Evolutionary conservation across 345 rosid genomes (phyloP).

Genomic region (Dimocarpus longan): DNA sequence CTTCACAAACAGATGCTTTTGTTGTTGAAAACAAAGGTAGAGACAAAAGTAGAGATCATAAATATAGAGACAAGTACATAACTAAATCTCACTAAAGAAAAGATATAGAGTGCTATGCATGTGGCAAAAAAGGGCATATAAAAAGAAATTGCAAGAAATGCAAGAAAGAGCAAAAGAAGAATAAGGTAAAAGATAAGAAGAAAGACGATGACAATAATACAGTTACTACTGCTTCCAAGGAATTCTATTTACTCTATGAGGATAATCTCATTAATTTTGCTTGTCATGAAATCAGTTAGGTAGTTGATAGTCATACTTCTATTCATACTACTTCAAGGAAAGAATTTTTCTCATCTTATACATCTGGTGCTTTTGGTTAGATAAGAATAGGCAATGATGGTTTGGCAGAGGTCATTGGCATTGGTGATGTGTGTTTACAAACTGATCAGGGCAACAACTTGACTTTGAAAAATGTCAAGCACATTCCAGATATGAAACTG

Average conservation of each 20-base stretch:
- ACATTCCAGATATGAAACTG: not conserved
- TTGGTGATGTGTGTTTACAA: not conserved
- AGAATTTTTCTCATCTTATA: constrained; percentile 10
- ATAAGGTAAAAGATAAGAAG: not conserved
- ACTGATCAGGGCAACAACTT: not conserved
- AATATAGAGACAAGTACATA: too few species aligned
- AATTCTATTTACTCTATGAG: constrained; percentile 1
- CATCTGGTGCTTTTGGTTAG: not conserved
- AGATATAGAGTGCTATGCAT: too few species aligned
- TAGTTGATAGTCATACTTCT: constrained; percentile 11
- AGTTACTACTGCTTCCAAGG: not conserved
- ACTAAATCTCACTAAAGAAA: too few species aligned
- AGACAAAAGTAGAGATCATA: too few species aligned
- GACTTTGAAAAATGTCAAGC: not conserved
- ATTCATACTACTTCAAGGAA: not conserved
- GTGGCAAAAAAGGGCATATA: constrained; percentile 1
- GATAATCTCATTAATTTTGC: not conserved
- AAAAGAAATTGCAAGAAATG: not conserved
- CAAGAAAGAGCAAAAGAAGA: not conserved
- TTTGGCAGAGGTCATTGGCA: not conserved
- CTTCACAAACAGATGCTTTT: too few species aligned
- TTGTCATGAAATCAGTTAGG: not conserved
- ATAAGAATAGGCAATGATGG: not conserved
- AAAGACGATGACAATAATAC: not conserved
- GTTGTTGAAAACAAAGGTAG: too few species aligned